Evolutionary conservation across 148 eudicot species (phyloP).

Genomic region (Mesembryanthemum crystallinum): DNA sequence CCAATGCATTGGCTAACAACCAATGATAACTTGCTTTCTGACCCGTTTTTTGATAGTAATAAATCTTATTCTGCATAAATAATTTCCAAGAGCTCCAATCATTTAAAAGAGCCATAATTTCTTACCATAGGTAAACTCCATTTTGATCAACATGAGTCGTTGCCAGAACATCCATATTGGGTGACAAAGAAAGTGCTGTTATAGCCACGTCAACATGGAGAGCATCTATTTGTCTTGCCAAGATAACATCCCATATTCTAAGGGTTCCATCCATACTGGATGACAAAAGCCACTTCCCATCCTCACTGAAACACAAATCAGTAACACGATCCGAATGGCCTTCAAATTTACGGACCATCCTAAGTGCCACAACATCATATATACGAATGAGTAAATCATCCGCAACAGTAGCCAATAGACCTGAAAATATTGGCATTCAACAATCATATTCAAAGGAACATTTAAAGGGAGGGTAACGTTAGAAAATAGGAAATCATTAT

Average conservation of each 20-base stretch:
- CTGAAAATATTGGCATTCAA: conserved; percentile 28
- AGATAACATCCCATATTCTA: conserved; percentile 91
- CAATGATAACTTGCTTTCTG: not conserved
- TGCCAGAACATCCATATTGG: conserved; percentile 98
- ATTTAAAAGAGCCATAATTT: not conserved
- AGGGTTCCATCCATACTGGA: conserved; percentile 99
- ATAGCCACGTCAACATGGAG: conserved; percentile 75
- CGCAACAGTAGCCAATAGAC: conserved; percentile 85
- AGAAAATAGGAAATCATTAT: not conserved
- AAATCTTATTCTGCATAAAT: not conserved
- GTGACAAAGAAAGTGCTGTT: conserved; percentile 89
- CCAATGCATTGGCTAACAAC: not conserved
- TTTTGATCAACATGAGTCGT: conserved; percentile 95
- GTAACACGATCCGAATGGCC: conserved; percentile 91
- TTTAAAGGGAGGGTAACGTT: not conserved
- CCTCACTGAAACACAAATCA: conserved; percentile 93
- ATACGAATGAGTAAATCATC: conserved; percentile 87
- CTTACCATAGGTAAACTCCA: conserved; percentile 93
- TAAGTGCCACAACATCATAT: conserved; percentile 81
- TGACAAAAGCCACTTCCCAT: conserved; percentile 97
- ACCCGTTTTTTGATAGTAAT: too few species aligned
- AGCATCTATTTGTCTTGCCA: conserved; percentile 94
- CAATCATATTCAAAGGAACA: not conserved
- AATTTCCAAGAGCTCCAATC: not conserved
- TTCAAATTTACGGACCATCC: conserved; percentile 94